phyloP scores from a whole-genome alignment of 495 filamentous ascomycete genomes.

The Poronia punctata region DNA sequence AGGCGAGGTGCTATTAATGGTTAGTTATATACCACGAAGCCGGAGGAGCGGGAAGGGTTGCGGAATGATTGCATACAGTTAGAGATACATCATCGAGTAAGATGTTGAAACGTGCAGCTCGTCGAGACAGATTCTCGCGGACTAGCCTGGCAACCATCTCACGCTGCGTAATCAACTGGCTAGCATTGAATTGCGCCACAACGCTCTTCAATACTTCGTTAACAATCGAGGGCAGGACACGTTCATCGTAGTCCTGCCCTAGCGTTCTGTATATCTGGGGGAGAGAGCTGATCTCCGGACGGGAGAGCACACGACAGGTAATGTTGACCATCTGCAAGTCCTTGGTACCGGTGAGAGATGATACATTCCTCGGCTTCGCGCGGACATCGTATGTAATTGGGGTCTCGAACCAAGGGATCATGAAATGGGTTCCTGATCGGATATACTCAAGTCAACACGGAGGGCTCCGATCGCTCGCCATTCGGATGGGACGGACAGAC shows the following conservation, averaged over 20 bases:
- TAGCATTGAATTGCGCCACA: slow-evolving; percentile 98
- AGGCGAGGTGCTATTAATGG: slow-evolving; percentile 75
- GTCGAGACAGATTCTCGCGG: slow-evolving; percentile 81
- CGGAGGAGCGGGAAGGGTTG: background rate
- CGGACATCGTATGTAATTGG: slow-evolving; percentile 96
- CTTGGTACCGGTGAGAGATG: slow-evolving; percentile 96
- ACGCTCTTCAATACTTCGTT: slow-evolving; percentile 99
- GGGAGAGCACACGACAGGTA: slow-evolving; percentile 96
- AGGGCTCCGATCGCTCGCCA: slow-evolving; percentile 1
- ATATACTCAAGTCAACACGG: slow-evolving; percentile 4
- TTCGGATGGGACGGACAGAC: slow-evolving; percentile 39
- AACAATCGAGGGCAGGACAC: slow-evolving; percentile 93
- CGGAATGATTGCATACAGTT: slow-evolving; percentile 64
- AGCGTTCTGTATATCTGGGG: slow-evolving; percentile 96
- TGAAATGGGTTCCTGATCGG: slow-evolving; percentile 77
- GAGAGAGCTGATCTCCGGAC: slow-evolving; percentile 78
- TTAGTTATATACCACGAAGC: slow-evolving; percentile 1
- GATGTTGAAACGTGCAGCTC: slow-evolving; percentile 95
- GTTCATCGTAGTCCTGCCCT: slow-evolving; percentile 92
- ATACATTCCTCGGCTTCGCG: slow-evolving; percentile 92
- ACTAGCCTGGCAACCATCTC: slow-evolving; percentile 91
- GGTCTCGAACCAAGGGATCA: slow-evolving; percentile 94
- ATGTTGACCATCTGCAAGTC: slow-evolving; percentile 99
- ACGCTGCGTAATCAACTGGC: slow-evolving; percentile 95
- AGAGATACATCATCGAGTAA: slow-evolving; percentile 94